Evolutionary conservation across 2,329 filamentous ascomycete genomes (phyloP).

Genomic region (Epichloe amarillans): DNA sequence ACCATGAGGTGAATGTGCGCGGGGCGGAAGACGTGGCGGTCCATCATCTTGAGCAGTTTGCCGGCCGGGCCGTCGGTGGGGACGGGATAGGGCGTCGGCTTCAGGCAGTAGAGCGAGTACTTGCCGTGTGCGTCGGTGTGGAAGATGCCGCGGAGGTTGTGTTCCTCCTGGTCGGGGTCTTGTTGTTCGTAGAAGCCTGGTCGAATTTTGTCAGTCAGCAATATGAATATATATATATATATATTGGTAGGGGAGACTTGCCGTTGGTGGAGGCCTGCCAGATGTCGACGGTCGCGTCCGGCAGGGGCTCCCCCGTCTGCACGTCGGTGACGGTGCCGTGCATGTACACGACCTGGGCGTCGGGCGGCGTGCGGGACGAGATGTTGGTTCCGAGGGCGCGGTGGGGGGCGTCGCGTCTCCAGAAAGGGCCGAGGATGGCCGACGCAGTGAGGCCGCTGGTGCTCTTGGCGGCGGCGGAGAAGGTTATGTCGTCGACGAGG

Average conservation of each 20-base stretch:
- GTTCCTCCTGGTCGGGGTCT: slow-evolving; percentile 54
- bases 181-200: slow-evolving; percentile 54
- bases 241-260: slow-evolving; percentile 8
- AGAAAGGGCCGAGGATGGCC: slow-evolving; percentile 77
- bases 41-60: slow-evolving; percentile 37
- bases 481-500: slow-evolving; percentile 71
- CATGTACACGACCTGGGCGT: slow-evolving; percentile 45
- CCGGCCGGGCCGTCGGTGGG: slow-evolving; percentile 39
- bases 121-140: slow-evolving; percentile 50
- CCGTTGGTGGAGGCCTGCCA: slow-evolving; percentile 71
- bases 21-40: slow-evolving; percentile 42
- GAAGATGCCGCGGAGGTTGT: slow-evolving; percentile 63
- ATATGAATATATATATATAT: too few species aligned
- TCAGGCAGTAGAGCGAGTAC: slow-evolving; percentile 49
- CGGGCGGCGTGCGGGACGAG: slow-evolving; percentile 35
- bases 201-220: neutral
- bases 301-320: slow-evolving; percentile 48
- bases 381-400: slow-evolving; percentile 59
- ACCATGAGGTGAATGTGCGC: slow-evolving; percentile 49
- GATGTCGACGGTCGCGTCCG: slow-evolving; percentile 55
- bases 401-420: slow-evolving; percentile 57
- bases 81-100: slow-evolving; percentile 43
- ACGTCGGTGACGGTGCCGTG: slow-evolving; percentile 46
- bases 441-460: slow-evolving; percentile 49
- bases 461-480: slow-evolving; percentile 36